Percentiles rank a stretch among this genome's conserved stretches.
phyloP scores from a whole-genome alignment of 2,329 filamentous ascomycete species.

The Stachybotrys echinatus region DNA sequence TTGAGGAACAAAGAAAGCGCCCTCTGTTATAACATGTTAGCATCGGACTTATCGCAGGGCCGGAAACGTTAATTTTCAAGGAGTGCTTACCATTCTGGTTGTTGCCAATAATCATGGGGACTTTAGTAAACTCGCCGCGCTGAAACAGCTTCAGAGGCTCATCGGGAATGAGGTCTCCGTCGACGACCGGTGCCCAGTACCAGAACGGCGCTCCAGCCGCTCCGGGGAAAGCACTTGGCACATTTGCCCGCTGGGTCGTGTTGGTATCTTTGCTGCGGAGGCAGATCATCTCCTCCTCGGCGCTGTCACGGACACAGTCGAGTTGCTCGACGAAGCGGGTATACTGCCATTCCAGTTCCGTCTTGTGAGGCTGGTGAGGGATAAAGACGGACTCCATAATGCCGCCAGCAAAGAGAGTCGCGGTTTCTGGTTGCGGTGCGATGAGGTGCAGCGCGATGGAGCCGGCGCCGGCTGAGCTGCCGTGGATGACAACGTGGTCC shows the following conservation, averaged over 20 bases:
- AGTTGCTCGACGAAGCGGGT: constrained; percentile 24
- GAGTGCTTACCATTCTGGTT: constrained; percentile 27
- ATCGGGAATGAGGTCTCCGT: constrained; percentile 33
- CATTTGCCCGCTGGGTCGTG: constrained; percentile 34
- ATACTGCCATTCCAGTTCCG: constrained; percentile 38
- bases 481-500: neutral
- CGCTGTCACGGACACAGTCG: constrained; percentile 19
- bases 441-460: neutral
- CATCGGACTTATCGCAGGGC: constrained; percentile 11
- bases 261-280: constrained; percentile 26
- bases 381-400: constrained; percentile 38
- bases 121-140: constrained; percentile 27
- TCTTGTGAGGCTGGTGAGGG: constrained; percentile 13
- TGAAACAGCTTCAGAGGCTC: constrained; percentile 30
- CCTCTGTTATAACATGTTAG: constrained; percentile 25
- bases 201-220: constrained; percentile 25
- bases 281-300: constrained; percentile 26
- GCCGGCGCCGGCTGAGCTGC: neutral
- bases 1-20: constrained; percentile 32
- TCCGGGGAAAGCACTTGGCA: constrained; percentile 29
- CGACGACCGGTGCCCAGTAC: constrained; percentile 42
- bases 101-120: constrained; percentile 36
- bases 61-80: too few relatives aligned
- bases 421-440: neutral
- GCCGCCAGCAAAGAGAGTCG: constrained; percentile 31